Evolutionary conservation across 1,139 yeast species (phyloP).

Genomic region (Debaryomyces singareniensis): DNA sequence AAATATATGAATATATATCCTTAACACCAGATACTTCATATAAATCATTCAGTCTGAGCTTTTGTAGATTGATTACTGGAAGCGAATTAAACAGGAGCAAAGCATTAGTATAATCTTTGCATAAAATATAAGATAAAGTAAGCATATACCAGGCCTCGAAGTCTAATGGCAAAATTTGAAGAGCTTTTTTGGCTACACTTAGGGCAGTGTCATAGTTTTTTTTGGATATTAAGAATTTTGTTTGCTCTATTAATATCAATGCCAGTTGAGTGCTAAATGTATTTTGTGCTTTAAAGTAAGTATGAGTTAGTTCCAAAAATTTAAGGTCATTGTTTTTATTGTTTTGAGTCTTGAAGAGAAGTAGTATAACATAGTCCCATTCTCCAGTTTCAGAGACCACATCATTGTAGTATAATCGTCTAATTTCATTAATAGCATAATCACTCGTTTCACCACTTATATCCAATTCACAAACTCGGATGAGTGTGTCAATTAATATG

Average conservation of each 20-base stretch:
- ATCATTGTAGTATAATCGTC: constrained; percentile 8
- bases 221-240: constrained; percentile 30
- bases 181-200: constrained; percentile 24
- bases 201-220: constrained; percentile 21
- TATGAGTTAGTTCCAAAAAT: constrained; percentile 22
- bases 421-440: constrained; percentile 18
- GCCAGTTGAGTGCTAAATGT: constrained; percentile 28
- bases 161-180: constrained; percentile 33
- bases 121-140: constrained; percentile 27
- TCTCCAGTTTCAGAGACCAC: constrained; percentile 8
- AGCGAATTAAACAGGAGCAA: constrained; percentile 29
- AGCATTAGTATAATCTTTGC: constrained; percentile 24
- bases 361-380: constrained; percentile 26
- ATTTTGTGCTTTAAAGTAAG: constrained; percentile 11
- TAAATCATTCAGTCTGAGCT: constrained; percentile 10
- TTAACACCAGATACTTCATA: constrained; percentile 22
- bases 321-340: constrained; percentile 20
- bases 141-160: constrained; percentile 37
- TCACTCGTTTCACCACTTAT: constrained; percentile 12
- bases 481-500: constrained; percentile 24
- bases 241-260: constrained; percentile 32
- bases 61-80: constrained; percentile 21
- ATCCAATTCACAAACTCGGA: constrained; percentile 18
- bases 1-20: constrained; percentile 25
- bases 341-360: constrained; percentile 21